Base-by-base conservation (phyloP, 2,329 filamentous ascomycete species). In the Xenoacremonium recifei region DNA sequence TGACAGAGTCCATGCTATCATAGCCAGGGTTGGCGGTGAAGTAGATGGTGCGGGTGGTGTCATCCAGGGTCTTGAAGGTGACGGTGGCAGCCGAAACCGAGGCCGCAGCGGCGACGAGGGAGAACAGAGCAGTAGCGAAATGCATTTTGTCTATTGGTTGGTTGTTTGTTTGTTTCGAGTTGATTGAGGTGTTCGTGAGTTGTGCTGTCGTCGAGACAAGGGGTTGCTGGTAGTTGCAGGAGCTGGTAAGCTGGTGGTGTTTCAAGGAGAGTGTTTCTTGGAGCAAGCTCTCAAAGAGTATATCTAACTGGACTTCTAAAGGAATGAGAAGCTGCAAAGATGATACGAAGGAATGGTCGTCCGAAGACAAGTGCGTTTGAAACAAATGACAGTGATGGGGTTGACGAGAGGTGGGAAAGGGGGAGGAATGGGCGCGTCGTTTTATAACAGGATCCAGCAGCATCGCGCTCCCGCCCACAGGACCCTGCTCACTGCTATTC, bases 1-100 rank as follows among this genome's bases (percentile, higher is more conserved):
- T 57, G 49, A 78, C 59, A 13, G 67, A 44, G 15, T 59, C 50
- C 33, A 77, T 54, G 3, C 57, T 23, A n/a, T 51, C 30, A 17
- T 55, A 54, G 38, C 69, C 70, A 1, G 59, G 54, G 57, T 62
- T 73, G 53, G 68, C 53, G 21, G 73, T 77, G 64, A 79, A 77
- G 65, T 71, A 53, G 61, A 81, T 54, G 35, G 68, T 73, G 60
- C 77, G 73, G 44, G 63, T 59, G 23, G 63, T 66, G 44, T 62
- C 54, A 60, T 84, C 81, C 37, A 80, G 74, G 53, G 77, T 81
- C 63, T 73, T 55, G 67, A 84, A 82, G 51, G 75, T 79, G 55
- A 84, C 64, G 63, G 73, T 75, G 58, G 58, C 61, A 44, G 73
- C 76, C 40, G 59, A 60, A 54, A 62, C 70, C 37, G 70, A 51